Evolutionary conservation across 805 yeast genomes (phyloP).

Genomic region (Naumovozyma dairenensis): DNA sequence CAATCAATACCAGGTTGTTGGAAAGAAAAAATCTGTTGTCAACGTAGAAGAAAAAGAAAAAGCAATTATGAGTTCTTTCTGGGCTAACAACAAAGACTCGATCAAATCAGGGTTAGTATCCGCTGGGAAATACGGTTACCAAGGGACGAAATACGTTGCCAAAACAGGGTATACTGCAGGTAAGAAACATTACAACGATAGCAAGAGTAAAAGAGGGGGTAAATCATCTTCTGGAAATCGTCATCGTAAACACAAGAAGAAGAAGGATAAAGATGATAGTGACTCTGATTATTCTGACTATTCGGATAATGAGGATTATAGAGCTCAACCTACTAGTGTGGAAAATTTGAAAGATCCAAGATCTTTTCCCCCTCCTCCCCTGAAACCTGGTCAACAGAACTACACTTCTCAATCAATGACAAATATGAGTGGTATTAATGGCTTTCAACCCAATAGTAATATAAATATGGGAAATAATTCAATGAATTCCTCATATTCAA

Average conservation of each 20-base stretch:
- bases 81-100: slow-evolving; percentile 35
- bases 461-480: too few relatives aligned
- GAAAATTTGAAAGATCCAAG: slow-evolving; percentile 11
- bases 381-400: slow-evolving; percentile 31
- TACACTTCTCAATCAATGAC: slow-evolving; percentile 17
- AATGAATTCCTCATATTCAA: too few relatives aligned
- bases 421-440: too few relatives aligned
- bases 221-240: slow-evolving; percentile 3
- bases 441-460: too few relatives aligned
- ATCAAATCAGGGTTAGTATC: slow-evolving; percentile 29
- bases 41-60: too few relatives aligned
- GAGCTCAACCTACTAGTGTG: slow-evolving; percentile 1
- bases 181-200: slow-evolving; percentile 25
- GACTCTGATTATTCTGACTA: slow-evolving; percentile 16
- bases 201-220: slow-evolving; percentile 9
- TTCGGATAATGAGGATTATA: slow-evolving; percentile 3
- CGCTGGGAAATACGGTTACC: slow-evolving; percentile 31
- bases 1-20: too few relatives aligned
- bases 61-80: slow-evolving; percentile 24
- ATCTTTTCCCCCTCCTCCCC: slow-evolving; percentile 32
- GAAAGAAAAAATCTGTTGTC: too few relatives aligned
- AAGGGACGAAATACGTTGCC: slow-evolving; percentile 33
- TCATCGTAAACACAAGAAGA: slow-evolving; percentile 11
- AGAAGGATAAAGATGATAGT: slow-evolving; percentile 3
- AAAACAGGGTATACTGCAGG: slow-evolving; percentile 34